Evolutionary conservation across 345 rosid species (phyloP), one percentile per base, ranked within the genome.

Genomic region (Litchi chinensis): DNA sequence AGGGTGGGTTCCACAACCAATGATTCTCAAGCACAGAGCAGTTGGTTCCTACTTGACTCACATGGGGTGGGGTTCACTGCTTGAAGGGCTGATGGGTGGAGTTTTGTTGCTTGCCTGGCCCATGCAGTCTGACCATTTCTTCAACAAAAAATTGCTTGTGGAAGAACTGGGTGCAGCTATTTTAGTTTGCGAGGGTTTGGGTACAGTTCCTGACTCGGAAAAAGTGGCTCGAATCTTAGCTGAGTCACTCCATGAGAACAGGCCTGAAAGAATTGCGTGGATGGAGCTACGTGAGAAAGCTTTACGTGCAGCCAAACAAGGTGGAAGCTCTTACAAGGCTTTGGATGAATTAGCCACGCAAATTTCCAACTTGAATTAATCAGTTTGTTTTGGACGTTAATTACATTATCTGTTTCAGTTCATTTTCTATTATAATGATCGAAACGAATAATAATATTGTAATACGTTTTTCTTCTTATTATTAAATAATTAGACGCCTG

Each of bases 41-140:
- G 21, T 83, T 43, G 83, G 86, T 2, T 80, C 81, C 19, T 83
- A 79, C 64, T 68, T 83, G 10, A 83, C 85, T 0, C 85, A 83
- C 0, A 76, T 77, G 12, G 85, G 85, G n/a, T 83, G 85, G 82
- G 79, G 76, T 44, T 83, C 82, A 0, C 60, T 73, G 24, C 70
- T 82, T 0, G 85, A 82, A 16, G 83, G 80, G 5, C 46, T 83
- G 5, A 75, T 77, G 0, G 71, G 64, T 0, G 80, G 80, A 1
- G 0, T 82, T 3, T 74, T 82, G 6, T 8, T 82, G 62, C 60
- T 82, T 0, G 80, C 83, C 2, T 83, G 86, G 86, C 86, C 86
- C 0, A 10, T 83, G 3, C 70, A 72, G 39, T 81, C 40, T 2
- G 86, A 79, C 69, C 86, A 83, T 2, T 79, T 83, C n/a, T 73